These are phyloP conservation scores for Saturnispora diversa DNA, from an alignment of 805 yeast species.

Conservation along the genomic window DNA sequence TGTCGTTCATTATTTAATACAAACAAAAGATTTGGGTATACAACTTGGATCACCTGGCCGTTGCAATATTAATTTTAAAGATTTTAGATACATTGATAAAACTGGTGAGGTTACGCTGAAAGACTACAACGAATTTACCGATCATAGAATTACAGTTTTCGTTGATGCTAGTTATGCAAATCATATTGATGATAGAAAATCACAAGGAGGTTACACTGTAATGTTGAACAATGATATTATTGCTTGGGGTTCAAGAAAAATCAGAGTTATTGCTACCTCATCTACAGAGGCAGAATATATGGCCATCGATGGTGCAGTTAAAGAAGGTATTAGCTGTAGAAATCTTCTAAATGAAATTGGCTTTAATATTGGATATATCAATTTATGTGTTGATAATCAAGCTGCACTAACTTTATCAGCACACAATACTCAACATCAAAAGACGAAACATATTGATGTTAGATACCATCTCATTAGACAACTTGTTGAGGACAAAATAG, in stretches of 20 bases:
- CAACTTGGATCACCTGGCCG: neutral
- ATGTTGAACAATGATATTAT: slow-evolving; percentile 4
- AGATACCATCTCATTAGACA: slow-evolving; percentile 6
- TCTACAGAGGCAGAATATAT: slow-evolving; percentile 9
- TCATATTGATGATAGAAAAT: slow-evolving; percentile 1
- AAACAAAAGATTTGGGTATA: neutral
- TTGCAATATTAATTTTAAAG: neutral
- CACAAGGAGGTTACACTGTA: slow-evolving; percentile 6
- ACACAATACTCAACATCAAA: slow-evolving; percentile 4
- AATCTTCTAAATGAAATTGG: neutral
- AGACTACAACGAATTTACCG: slow-evolving; percentile 5
- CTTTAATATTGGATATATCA: neutral
- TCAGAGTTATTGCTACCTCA: slow-evolving; percentile 3
- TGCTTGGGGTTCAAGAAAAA: slow-evolving; percentile 7
- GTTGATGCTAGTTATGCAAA: slow-evolving; percentile 8
- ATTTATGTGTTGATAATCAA: neutral
- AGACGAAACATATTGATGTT: slow-evolving; percentile 8
- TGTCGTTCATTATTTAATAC: slow-evolving; percentile 6
- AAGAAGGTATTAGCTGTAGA: neutral
- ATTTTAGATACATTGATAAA: slow-evolving; percentile 8
- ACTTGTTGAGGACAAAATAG: neutral
- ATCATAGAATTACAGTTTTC: neutral
- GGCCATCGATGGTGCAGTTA: neutral
- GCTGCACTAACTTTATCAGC: neutral
- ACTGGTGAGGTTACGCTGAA: slow-evolving; percentile 1